These are phyloP conservation scores for Nicotiana paniculata DNA, from an alignment of 257 asterid species.

Conservation along the genomic window DNA sequence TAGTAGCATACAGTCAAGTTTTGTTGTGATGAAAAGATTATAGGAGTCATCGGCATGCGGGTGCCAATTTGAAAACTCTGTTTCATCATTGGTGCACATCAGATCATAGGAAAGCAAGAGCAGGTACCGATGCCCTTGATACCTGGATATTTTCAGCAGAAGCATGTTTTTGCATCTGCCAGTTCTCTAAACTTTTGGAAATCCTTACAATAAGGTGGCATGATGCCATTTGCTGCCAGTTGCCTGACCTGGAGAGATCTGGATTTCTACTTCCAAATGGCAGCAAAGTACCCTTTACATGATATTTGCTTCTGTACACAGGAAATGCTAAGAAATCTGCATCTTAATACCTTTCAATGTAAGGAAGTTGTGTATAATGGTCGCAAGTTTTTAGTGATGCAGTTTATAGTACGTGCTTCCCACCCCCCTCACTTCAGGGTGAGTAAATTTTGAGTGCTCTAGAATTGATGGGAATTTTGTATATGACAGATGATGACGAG, in stretches of 20 bases:
- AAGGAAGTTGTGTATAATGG: conserved; percentile 34
- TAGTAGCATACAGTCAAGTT: conserved; percentile 19
- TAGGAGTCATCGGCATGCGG: conserved; percentile 20
- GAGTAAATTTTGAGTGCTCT: background rate
- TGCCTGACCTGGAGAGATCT: background rate
- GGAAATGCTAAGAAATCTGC: conserved; percentile 23
- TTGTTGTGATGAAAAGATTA: conserved; percentile 19
- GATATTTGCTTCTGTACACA: conserved; percentile 25
- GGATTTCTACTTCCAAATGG: background rate
- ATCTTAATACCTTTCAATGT: conserved; percentile 14
- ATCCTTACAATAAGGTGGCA: conserved; percentile 9
- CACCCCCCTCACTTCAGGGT: background rate
- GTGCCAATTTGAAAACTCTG: conserved; percentile 16
- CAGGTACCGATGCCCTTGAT: conserved; percentile 5
- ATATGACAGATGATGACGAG: background rate
- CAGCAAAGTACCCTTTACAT: conserved; percentile 4
- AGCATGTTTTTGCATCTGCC: background rate
- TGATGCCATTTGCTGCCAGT: background rate
- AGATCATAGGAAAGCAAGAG: background rate
- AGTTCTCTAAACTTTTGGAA: background rate
- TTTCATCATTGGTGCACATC: conserved; percentile 13
- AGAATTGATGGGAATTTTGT: conserved; percentile 1
- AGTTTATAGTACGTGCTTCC: background rate
- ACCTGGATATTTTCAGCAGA: conserved; percentile 3
- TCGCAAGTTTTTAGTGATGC: background rate